These are phyloP conservation scores for Moesziomyces sp. DNA, from an alignment of 1,284 basidiomycete species.

Conservation along the genomic window DNA sequence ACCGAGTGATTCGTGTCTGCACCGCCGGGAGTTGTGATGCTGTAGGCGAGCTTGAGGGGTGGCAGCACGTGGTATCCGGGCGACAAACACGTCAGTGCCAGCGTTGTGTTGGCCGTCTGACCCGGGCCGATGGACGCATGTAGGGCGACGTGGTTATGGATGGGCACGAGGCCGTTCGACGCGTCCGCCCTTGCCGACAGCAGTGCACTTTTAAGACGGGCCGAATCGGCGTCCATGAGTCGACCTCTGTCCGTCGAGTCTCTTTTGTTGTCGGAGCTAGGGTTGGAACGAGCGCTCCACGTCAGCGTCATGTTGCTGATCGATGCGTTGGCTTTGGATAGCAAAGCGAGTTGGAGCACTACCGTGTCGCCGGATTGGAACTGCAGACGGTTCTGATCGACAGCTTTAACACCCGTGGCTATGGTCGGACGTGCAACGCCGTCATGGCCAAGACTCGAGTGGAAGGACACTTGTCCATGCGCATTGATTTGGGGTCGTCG, in stretches of 20 bases:
- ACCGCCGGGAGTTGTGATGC: background rate
- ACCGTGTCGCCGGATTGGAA: slow-evolving; percentile 19
- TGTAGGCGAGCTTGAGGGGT: slow-evolving; percentile 8
- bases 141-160: slow-evolving; percentile 7
- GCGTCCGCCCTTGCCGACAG: slow-evolving; percentile 9
- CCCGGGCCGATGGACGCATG: slow-evolving; percentile 1
- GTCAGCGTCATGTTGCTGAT: slow-evolving; percentile 16
- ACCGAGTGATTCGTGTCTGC: background rate
- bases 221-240: slow-evolving; percentile 29
- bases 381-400: background rate
- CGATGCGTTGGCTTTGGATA: background rate
- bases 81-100: slow-evolving; percentile 22
- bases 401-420: slow-evolving; percentile 14
- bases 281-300: background rate
- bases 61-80: slow-evolving; percentile 23
- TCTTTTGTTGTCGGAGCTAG: background rate
- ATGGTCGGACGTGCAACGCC: slow-evolving; percentile 10
- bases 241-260: slow-evolving; percentile 13
- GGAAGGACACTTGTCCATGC: slow-evolving; percentile 4
- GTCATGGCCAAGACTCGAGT: slow-evolving; percentile 24
- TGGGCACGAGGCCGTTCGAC: slow-evolving; percentile 17
- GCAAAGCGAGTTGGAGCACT: slow-evolving; percentile 20
- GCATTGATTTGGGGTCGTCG: slow-evolving; percentile 2
- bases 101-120: slow-evolving; percentile 11
- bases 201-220: slow-evolving; percentile 11